Evolutionary conservation across 495 filamentous ascomycete species (phyloP), one percentile per base, ranked within the genome.

Genomic region (Annulohypoxylon stygium): DNA sequence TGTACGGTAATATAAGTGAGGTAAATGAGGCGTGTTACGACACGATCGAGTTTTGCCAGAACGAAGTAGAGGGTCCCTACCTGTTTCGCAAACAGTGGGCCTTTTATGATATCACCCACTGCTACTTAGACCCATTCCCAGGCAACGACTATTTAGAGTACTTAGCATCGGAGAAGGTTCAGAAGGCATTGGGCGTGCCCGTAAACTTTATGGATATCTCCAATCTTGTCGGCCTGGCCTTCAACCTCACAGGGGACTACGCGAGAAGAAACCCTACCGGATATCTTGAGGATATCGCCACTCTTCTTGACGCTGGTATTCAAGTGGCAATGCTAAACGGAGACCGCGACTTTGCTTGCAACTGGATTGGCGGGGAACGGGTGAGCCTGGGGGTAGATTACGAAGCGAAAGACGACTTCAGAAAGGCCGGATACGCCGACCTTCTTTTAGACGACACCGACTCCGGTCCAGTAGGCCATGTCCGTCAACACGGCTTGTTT

Each of bases 271-370:
- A 78, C 80, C 23, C 82, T 7, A 78, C 78, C 0, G 78, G 81
- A 34, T 79, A 82, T 59, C 71, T 89, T 45, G 75, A 79, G 34
- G 74, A 83, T 36, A 82, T 90, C 16, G 85, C 9, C 14, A 79
- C 77, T 59, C 80, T 90, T n/a, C 77, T 90, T 26, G 82, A 83
- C n/a, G 61, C 76, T 6, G 86, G 87, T 6, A 85, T 93, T 65
- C 89, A 90, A 65, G 90, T 93, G 3, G 86, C 88, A 4, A 82
- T 93, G 43, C 82, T 92, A 34, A 91, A 92, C 66, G 92, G 83
- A 2, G 83, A 86, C 61, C 71, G 85, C 2, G 90, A 91, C 67
- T 91, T 85, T 66, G 83, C 87, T 14, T 91, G 89, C 74, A 91
- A 90, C 72, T 91, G 87, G 85, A 75, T 88, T 18, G 88, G 89